Evolutionary conservation across 169 alveolate genomes (phyloP), one percentile per base, ranked within the genome.

Genomic region (Fabrea salina): DNA sequence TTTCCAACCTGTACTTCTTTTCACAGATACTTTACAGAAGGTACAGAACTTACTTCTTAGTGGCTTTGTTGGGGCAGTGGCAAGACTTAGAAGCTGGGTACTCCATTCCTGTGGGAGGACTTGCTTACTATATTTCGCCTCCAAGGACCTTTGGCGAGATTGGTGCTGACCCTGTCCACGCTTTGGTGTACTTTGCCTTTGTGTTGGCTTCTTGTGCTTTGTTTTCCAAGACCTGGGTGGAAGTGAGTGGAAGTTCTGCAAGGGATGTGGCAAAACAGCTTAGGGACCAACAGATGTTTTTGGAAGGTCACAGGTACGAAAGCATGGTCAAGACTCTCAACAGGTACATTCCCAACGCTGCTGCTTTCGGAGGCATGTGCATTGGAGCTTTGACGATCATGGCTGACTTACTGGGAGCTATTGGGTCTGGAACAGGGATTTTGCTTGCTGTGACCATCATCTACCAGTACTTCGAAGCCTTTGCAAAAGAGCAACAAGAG

Each of bases 291-390:
- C 98, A 95, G 70, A 93, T 96, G 96, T 84, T 93, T 76, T 91
- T 96, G 86, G 91, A 89, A 75, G 99, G 99, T 5, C 89, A 88
- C 89, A 89, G 98, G 82, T 97, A 94, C 41, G 86, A 91, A 58
- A 89, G 94, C 7, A 92, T 96, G 82, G 93, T 91, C 39, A 92
- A 89, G 71, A 89, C 86, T 58, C 83, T 96, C 39, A 88, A 93
- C 74, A 93, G 97, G 84, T 98, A 97, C 88, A 98, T 98, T 76
- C 99, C 99, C n/a, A 98, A 99, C 40, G 99, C 99, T 0, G 99
- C 99, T 16, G 99, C 99, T 39, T 98, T 98, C 83, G 99, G 99
- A 25, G 99, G 99, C 41, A 96, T 98, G 99, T 98, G 99, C 86
- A 98, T 98, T 85, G 99, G 99, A 43, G 99, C 98, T 8, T 90